Conservation (phyloP, 2,329 filamentous ascomycete genomes). For the Botrytis elliptica region DNA sequence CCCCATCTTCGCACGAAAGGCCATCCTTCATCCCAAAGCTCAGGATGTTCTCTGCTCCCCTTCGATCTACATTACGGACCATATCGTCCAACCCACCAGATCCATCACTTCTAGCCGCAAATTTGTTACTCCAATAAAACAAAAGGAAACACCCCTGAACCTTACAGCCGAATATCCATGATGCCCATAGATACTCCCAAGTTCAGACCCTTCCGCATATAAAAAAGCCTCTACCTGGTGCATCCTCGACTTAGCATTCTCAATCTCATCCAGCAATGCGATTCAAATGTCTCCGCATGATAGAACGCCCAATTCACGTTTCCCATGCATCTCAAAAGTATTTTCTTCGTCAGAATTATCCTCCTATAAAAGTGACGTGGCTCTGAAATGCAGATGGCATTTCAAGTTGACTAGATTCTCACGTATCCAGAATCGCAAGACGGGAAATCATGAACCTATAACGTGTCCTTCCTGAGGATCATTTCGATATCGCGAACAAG, state of each 20-base stretch:
- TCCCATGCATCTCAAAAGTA: neutral
- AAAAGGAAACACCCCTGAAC: too few species aligned
- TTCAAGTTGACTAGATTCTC: neutral
- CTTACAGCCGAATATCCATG: neutral
- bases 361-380: neutral
- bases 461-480: fast-evolving
- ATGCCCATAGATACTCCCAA: neutral
- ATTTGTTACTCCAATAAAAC: neutral
- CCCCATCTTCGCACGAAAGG: neutral
- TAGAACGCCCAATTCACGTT: neutral
- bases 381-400: neutral
- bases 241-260: neutral
- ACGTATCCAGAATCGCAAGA: neutral
- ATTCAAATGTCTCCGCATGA: neutral
- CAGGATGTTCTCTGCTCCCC: neutral
- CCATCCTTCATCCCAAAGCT: neutral
- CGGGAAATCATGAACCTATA: fast-evolving
- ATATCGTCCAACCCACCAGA: neutral
- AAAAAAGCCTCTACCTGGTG: neutral
- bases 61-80: neutral
- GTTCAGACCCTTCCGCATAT: neutral
- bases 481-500: neutral
- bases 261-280: neutral
- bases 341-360: neutral
- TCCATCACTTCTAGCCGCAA: neutral